Base-by-base conservation (phyloP, 2,329 filamentous ascomycete species). In the Fusarium praegraminearum region DNA sequence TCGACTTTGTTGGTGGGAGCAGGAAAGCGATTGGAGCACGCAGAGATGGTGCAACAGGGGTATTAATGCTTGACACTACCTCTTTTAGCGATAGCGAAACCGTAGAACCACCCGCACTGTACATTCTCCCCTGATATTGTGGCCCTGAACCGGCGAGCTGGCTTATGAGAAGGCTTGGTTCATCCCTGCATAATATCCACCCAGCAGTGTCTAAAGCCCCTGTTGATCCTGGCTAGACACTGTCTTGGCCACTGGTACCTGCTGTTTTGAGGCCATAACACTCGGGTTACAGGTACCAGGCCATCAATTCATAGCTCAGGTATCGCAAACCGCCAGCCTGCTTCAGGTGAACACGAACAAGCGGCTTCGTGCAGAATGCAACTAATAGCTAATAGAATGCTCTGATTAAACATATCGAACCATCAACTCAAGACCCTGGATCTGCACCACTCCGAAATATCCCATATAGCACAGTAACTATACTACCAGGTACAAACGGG, bases 61-160 rank as follows among this genome's bases (percentile, higher is more conserved):
- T 58, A 33, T 45, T 47, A 53, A 57, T 59, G 69, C 44, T 65
- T 44, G 49, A 52, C 68, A 57, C 62, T 74, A 64, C 53, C 62
- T 61, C 41, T 56, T 72, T 72, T 44, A 57, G 66, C 45, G 33
- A 65, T 72, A 74, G 73, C 73, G 71, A 75, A 75, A 75, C 73
- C 62, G 36, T 66, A 62, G 62, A 54, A 66, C 58, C 61, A 54
- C 61, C 59, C 64, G 62, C 72, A 60, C 62, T 62, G 69, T 67
- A 62, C 33, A 43, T 54, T 12, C 24, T 59, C 69, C 72, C 72
- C 72, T 75, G 71, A 65, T 60, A 65, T 45, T 51, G 55, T 46
- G 26, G 61, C 49, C 47, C 53, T 32, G 15, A n/a, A 26, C 30
- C 40, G 47, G 32, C 44, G 36, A 28, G 24, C 33, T 51, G 57